Evolutionary conservation across 108 stramenopile genomes (phyloP), one percentile per base, ranked within the genome.

Genomic region (Fragilaria crotonensis): DNA sequence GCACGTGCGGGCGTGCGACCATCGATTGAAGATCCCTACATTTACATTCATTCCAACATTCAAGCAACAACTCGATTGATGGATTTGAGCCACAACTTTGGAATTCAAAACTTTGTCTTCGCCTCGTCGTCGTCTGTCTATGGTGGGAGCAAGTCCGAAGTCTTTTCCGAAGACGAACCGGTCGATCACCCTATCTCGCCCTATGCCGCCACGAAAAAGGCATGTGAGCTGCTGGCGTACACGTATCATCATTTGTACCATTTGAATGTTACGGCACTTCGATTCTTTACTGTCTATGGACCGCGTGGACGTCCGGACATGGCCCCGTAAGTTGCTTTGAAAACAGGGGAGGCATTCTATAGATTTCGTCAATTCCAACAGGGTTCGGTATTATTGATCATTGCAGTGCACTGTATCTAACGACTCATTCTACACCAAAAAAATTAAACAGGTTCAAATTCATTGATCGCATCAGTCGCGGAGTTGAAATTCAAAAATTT

Each of bases 271-370:
- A 68, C 96, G 11, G 98, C 84, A 18, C 78, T 99, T 21, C 94
- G 98, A n/a, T 98, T 99, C 78, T 98, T 98, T 72, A 97, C 97
- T 28, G 96, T 98, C 3, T 99, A 96, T 62, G 96, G 98, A 14
- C 95, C 95, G 2, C 73, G 93, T 7, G 96, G 96, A 22, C 79
- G 96, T 29, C 95, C 96, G 3, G 96, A 97, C 68, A 97, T 98
- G 96, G 96, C 96, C 0, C 95, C 96, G 0, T n/a, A n/a, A n/a
- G n/a, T n/a, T n/a, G n/a, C n/a, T n/a, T n/a, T n/a, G n/a, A n/a
- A n/a, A n/a, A n/a, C n/a, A n/a, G n/a, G n/a, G n/a, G n/a, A n/a
- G n/a, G n/a, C n/a, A n/a, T n/a, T n/a, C n/a, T n/a, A n/a, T n/a
- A n/a, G n/a, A n/a, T n/a, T n/a, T n/a, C n/a, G n/a, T n/a, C n/a